Evolutionary conservation across 2,329 filamentous ascomycete genomes (phyloP), one percentile per base, ranked within the genome.

Genomic region (Capronia epimyces): DNA sequence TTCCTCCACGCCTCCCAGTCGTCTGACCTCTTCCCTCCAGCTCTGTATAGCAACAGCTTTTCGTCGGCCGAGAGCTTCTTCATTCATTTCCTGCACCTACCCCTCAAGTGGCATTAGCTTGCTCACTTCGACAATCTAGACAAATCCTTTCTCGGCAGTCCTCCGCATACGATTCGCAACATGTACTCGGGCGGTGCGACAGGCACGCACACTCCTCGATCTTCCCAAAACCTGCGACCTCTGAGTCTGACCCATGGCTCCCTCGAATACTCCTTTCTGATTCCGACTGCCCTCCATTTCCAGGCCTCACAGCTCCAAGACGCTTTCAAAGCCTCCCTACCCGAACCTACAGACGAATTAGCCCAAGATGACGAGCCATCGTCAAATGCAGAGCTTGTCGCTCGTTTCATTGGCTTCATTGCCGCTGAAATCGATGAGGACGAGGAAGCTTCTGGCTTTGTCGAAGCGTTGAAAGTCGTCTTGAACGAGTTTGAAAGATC

Each of bases 331-430:
- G 79, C 87, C 42, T 89, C 84, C 59, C 80, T 98, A 62, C 94
- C 94, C 47, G 78, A 84, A 64, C 87, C 93, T 51, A 98, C 94
- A 67, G 93, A 98, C 68, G 93, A 98, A 76, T 82, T 97, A 59
- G 94, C 93, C 55, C 89, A 91, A 68, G 94, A 98, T 76, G 93
- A 98, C 64, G 94, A 98, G 76, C 93, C 93, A n/a, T 97, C 93
- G 31, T 98, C 94, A 20, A 83, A 90, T 41, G 76, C 88, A 39
- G 93, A 98, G 75, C 79, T 98, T 54, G 89, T 98, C 25, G 90
- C 89, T 56, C 83, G 91, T 68, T 98, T 95, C 72, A 83, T 98
- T 67, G 89, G 89, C 62, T 94, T 89, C 67, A 80, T 96, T 55
- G 89, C 91, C 59, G 76, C 81, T 58, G 87, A 96, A 74, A 86